phyloP scores from a whole-genome alignment of 169 alveolate genomes.

The Ichthyophthirius multifiliis region DNA sequence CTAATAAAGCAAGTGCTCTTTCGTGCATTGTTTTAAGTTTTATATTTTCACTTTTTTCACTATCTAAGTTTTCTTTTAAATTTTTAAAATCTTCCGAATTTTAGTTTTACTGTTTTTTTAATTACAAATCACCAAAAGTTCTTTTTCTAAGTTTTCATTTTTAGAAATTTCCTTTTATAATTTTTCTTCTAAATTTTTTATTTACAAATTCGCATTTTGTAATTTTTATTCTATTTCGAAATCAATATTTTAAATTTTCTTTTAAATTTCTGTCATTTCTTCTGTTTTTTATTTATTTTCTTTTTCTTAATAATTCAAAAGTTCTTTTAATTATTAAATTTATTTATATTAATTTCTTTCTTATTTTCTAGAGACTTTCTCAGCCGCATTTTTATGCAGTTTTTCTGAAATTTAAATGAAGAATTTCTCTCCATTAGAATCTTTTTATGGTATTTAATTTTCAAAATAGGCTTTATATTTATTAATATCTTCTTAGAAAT shows the following conservation, averaged over 20 bases:
- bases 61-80: not conserved
- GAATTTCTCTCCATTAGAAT: slow-evolving; percentile 42
- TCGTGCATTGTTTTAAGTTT: slow-evolving; percentile 5
- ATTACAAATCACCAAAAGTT: no score
- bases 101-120: no score
- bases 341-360: slow-evolving; percentile 22
- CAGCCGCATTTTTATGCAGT: slow-evolving; percentile 54
- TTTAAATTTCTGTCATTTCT: slow-evolving; percentile 15
- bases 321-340: slow-evolving; percentile 27
- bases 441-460: slow-evolving; percentile 31
- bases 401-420: slow-evolving; percentile 47
- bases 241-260: not conserved
- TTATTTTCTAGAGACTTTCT: slow-evolving; percentile 43
- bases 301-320: slow-evolving; percentile 18
- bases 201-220: no score
- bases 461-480: slow-evolving; percentile 49
- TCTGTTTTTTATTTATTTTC: slow-evolving; percentile 21
- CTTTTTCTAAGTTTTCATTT: no score
- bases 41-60: not conserved
- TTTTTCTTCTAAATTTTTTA: no score
- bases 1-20: slow-evolving; percentile 36
- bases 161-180: no score
- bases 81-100: not conserved
- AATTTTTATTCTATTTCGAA: not conserved
- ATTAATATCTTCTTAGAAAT: slow-evolving; percentile 50